These are phyloP conservation scores for Kalaharituber pfeilii DNA, from an alignment of 2,329 filamentous ascomycete genomes.

Conservation along the genomic window DNA sequence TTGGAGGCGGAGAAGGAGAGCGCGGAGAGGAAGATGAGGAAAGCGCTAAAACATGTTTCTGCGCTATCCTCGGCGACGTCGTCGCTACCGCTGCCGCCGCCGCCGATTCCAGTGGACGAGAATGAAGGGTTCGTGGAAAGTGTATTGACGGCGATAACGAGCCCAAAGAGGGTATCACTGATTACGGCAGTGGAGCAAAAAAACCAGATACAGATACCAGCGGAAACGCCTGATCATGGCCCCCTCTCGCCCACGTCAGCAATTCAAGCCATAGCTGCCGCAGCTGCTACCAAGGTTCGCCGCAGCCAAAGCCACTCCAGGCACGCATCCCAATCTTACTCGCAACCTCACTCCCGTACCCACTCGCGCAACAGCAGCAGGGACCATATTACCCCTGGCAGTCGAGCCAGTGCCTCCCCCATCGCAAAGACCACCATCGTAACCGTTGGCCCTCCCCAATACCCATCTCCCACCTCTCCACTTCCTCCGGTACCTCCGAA, in stretches of 20 bases:
- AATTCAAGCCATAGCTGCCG: no score
- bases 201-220: no score
- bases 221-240: no score
- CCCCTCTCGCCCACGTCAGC: no score
- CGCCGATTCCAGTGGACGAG: no score
- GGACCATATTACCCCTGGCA: not conserved
- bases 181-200: not conserved
- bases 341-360: not conserved
- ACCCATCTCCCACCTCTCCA: not conserved
- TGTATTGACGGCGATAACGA: not conserved
- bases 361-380: not conserved
- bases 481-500: not conserved
- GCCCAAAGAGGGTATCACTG: not conserved
- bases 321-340: not conserved
- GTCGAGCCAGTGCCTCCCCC: not conserved
- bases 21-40: constrained; percentile 4
- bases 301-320: not conserved
- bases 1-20: constrained; percentile 9
- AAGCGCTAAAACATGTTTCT: constrained; percentile 9
- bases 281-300: no score
- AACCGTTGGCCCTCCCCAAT: not conserved
- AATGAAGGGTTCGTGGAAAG: not conserved
- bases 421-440: not conserved
- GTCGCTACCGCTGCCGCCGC: not conserved
- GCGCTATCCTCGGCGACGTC: not conserved